These are phyloP conservation scores for Saprolegnia diclina DNA, from an alignment of 352 stramenopile genomes.

Conservation along the genomic window DNA sequence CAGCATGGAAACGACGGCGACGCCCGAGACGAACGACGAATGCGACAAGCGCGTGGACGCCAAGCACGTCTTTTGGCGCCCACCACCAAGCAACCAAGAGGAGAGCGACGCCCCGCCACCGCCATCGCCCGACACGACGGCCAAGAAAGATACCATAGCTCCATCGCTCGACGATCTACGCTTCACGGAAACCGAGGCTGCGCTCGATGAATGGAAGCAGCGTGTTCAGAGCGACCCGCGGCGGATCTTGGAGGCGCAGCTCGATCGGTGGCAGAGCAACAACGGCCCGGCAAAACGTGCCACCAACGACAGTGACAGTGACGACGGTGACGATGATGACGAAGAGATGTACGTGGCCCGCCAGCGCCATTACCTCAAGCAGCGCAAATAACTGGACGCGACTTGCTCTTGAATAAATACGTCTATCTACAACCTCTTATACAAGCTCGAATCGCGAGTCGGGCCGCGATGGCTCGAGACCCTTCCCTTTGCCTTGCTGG, in stretches of 20 bases:
- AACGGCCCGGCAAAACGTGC: too few species aligned
- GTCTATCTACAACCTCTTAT: conserved; percentile 1
- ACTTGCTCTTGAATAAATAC: too few species aligned
- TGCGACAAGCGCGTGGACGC: too few species aligned
- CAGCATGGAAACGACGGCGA: neutral
- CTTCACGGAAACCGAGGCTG: neutral
- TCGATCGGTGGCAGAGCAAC: too few species aligned
- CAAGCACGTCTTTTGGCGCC: neutral
- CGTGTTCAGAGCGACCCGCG: too few species aligned
- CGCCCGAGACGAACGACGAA: neutral
- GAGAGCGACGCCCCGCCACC: neutral
- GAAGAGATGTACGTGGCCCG: too few species aligned
- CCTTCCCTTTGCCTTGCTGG: conserved; percentile 36
- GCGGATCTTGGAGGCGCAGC: too few species aligned
- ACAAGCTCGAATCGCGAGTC: conserved; percentile 38
- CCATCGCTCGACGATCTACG: neutral
- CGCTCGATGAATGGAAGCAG: conserved; percentile 13
- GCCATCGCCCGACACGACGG: neutral
- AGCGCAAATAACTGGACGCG: too few species aligned
- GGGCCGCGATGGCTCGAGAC: conserved; percentile 36
- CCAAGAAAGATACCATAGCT: neutral
- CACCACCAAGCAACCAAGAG: neutral
- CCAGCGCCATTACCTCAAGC: too few species aligned
- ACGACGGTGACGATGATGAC: too few species aligned
- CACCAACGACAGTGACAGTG: too few species aligned